Conservation (phyloP, 2,329 filamentous ascomycete species). For the Fusarium siculi region DNA sequence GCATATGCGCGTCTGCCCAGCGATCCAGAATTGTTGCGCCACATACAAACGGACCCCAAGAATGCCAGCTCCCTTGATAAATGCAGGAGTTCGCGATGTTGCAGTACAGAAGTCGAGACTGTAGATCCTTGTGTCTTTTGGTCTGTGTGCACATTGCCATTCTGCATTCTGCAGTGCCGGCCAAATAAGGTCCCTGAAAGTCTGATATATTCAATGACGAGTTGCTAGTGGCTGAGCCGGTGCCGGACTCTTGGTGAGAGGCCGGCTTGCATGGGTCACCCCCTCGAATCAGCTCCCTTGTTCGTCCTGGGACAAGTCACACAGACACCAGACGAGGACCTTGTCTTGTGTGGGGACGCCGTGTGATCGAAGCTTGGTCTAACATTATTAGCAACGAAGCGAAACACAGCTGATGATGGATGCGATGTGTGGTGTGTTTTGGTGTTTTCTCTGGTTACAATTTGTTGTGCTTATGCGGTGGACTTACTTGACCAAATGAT, state of each 20-base stretch:
- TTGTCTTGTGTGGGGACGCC: conserved; percentile 32
- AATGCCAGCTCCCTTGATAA: conserved; percentile 27
- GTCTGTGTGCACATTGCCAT: neutral
- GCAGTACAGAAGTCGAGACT: conserved; percentile 5
- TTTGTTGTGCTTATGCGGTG: neutral
- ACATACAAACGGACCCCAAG: conserved; percentile 19
- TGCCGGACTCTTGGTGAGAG: conserved; percentile 24
- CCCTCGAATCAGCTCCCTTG: conserved; percentile 32
- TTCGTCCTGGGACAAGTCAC: conserved; percentile 33
- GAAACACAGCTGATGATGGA: conserved; percentile 21
- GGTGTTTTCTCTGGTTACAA: conserved; percentile 1
- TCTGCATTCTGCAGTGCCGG: conserved; percentile 7
- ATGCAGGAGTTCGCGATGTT: conserved; percentile 16
- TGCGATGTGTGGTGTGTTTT: neutral
- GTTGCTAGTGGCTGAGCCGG: conserved; percentile 33
- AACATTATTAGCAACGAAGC: conserved; percentile 24
- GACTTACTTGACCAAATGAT: neutral
- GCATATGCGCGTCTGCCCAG: conserved; percentile 15
- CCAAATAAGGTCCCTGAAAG: conserved; percentile 19
- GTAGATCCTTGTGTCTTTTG: neutral
- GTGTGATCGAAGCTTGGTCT: conserved; percentile 38
- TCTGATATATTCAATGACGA: conserved; percentile 33
- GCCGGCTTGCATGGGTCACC: conserved; percentile 23
- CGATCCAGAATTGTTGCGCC: conserved; percentile 13
- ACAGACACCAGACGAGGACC: conserved; percentile 32